Evolutionary conservation across 371 early-diverging fungal species (phyloP), one percentile per base, ranked within the genome.

Genomic region (Mortierella sp.): DNA sequence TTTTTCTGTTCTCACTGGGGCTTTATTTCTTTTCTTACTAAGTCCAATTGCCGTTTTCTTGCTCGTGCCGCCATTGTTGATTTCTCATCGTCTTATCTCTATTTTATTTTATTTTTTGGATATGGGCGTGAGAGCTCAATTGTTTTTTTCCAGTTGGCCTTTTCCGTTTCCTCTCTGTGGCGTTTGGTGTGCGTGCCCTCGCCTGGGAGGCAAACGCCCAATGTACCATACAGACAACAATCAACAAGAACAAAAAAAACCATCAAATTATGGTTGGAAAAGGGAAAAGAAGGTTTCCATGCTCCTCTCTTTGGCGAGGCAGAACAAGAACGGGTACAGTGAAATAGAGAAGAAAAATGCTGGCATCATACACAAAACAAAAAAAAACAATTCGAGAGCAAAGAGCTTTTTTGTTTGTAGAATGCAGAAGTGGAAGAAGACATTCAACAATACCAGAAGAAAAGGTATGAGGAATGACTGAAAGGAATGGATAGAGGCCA

Each of bases 251-350:
- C 2, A 2, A 40, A 40, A 40, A 40, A 40, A 40, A 6, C 14
- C 34, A 16, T 31, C 59, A 59, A 59, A 28, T 28, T 57, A 57
- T 28, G 61, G 61, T 61, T 61, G 34, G 6, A 19, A 28, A 61
- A 61, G 61, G 61, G 61, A 34, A 34, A 61, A 61, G 34, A 61
- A 61, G 61, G 28, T 61, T 61, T 61, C 16, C 19, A 34, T 61
- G 28, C 14, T 40, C 43, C 6, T 40, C 43, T 4, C 43, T 40
- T 40, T 40, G 43, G 6, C 43, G 43, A 40, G 6, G 4, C 43
- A 4, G 43, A 2, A 40, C 43, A 40, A 4, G 43, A 40, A 40
- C 43, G 6, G 43, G 43, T 40, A 6, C 43, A 40, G 2, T 6
- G 43, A 6, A 40, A 6, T 40, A 40, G 3, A 61, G 5, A 21